Percentiles rank a stretch among this genome's conserved stretches.
Evolutionary conservation across 106 monocot genomes (phyloP).

Genomic region (Posidonia australis): DNA sequence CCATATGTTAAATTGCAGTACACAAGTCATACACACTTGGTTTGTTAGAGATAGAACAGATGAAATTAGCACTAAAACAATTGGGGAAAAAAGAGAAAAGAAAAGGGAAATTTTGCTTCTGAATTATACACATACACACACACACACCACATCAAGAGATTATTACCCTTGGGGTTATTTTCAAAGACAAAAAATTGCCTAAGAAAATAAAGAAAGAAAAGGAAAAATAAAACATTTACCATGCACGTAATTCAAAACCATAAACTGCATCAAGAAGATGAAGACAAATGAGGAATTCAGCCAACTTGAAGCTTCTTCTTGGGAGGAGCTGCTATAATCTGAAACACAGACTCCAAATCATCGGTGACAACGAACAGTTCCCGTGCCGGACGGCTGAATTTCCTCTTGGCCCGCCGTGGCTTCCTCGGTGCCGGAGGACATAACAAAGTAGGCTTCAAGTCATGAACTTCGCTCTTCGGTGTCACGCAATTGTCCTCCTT

Average conservation of each 20-base stretch:
- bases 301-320: neutral
- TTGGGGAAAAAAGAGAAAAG: too few species aligned
- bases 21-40: too few species aligned
- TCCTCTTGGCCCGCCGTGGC: slow-evolving; percentile 19
- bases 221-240: neutral
- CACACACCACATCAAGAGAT: neutral
- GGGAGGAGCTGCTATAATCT: neutral
- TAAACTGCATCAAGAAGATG: neutral
- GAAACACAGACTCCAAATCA: slow-evolving; percentile 10
- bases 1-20: too few species aligned
- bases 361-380: slow-evolving; percentile 8
- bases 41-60: too few species aligned
- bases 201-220: neutral
- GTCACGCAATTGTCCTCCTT: neutral
- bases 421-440: slow-evolving; percentile 42
- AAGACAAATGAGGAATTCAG: neutral
- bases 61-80: too few species aligned
- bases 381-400: neutral
- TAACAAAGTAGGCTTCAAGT: slow-evolving; percentile 9
- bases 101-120: too few species aligned
- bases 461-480: slow-evolving; percentile 12
- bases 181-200: neutral
- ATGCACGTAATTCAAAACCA: neutral
- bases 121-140: too few species aligned
- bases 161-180: neutral